Conservation (phyloP, 768 basidiomycete species). For the Roridomyces roridus region DNA sequence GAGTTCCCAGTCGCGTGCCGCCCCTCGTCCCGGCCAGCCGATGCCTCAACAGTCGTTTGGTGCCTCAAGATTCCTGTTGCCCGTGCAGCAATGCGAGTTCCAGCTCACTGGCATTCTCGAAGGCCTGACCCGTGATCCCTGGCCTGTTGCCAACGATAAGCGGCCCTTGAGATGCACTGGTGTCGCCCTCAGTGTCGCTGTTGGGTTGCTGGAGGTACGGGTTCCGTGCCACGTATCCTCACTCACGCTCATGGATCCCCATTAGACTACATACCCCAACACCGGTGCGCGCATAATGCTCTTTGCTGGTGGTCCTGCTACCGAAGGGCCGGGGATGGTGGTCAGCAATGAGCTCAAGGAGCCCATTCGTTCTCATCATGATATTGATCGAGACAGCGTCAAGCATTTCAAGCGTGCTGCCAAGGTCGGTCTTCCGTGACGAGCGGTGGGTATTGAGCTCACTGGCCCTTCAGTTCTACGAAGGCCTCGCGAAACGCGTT, state of each 20-base stretch:
- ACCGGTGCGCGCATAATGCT: conserved; percentile 97
- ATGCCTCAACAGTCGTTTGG: conserved; percentile 82
- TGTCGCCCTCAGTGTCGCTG: conserved; percentile 91
- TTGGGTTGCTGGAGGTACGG: conserved; percentile 85
- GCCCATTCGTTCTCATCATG: conserved; percentile 97
- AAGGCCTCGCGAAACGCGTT: conserved; percentile 89
- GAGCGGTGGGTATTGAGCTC: conserved; percentile 9
- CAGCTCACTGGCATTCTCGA: conserved; percentile 95
- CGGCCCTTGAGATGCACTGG: conserved; percentile 94
- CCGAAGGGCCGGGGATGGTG: conserved; percentile 97
- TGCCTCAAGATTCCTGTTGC: conserved; percentile 90
- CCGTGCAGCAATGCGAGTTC: conserved; percentile 93
- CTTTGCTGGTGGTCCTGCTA: conserved; percentile 93
- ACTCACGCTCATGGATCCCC: neutral
- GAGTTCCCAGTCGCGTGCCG: conserved; percentile 77
- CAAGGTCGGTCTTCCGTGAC: conserved; percentile 64
- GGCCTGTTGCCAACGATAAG: conserved; percentile 97
- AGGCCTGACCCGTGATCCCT: conserved; percentile 86
- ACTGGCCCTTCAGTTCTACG: conserved; percentile 79
- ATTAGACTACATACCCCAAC: conserved; percentile 87
- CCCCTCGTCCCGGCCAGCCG: conserved; percentile 86
- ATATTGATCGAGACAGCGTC: conserved; percentile 95
- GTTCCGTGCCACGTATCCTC: neutral
- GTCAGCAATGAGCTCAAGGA: conserved; percentile 96
- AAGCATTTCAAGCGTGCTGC: conserved; percentile 97